Evolutionary conservation across 1,284 basidiomycete genomes (phyloP).

Genomic region (Sanguinoderma infundibulare): DNA sequence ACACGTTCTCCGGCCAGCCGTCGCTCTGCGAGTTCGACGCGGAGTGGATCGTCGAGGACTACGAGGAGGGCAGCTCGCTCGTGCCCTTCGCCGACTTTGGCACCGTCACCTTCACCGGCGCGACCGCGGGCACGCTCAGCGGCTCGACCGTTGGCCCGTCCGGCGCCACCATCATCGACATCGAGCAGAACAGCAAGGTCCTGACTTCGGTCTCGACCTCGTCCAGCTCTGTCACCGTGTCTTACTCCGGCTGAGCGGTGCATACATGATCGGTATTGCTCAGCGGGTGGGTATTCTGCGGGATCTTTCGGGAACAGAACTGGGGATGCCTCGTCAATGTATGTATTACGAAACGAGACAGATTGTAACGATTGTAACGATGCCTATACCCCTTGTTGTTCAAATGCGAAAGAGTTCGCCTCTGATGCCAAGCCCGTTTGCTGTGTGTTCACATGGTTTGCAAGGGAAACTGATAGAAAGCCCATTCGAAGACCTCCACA

Average conservation of each 20-base stretch:
- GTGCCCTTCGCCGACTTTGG: slow-evolving; percentile 44
- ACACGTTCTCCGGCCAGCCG: slow-evolving; percentile 35
- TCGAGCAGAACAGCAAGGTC: slow-evolving; percentile 34
- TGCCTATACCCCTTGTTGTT: no score
- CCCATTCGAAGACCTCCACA: no score
- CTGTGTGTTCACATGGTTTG: no score
- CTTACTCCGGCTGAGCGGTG: slow-evolving; percentile 23
- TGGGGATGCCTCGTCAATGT: no score
- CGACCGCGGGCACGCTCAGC: slow-evolving; percentile 10
- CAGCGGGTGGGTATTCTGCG: no score
- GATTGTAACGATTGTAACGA: no score
- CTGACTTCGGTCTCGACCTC: slow-evolving; percentile 32
- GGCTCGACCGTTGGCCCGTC: slow-evolving; percentile 23
- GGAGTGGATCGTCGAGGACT: slow-evolving; percentile 40
- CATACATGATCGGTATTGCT: no score
- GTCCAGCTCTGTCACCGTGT: slow-evolving; percentile 31
- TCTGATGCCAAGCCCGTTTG: no score
- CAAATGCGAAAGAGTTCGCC: no score
- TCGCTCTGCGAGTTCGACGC: slow-evolving; percentile 38
- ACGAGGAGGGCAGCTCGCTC: slow-evolving; percentile 32
- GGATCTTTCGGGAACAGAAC: no score
- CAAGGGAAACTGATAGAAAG: no score
- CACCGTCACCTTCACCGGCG: slow-evolving; percentile 33
- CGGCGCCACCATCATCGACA: slow-evolving; percentile 35
- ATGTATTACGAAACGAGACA: no score